A percentile compares a stretch with the other conserved stretches of the same genome.
These are phyloP conservation scores for Balamuthia mandrillaris DNA, from an alignment of 208 protist species.

Conservation along the genomic window DNA sequence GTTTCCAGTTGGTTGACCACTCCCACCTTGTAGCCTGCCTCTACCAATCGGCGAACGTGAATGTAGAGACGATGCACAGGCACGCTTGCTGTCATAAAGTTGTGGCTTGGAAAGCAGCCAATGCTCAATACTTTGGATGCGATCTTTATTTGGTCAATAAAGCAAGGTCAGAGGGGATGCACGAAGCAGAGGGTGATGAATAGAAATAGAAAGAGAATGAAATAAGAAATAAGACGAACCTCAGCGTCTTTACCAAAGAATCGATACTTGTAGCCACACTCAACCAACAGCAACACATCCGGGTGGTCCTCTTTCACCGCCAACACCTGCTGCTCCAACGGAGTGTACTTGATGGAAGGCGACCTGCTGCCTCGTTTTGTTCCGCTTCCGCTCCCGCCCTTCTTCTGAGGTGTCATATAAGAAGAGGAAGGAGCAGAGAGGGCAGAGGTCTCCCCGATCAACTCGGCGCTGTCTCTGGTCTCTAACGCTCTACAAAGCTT, in stretches of 20 bases:
- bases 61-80: constrained; percentile 60
- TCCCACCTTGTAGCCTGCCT: constrained; percentile 67
- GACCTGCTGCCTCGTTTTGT: background rate
- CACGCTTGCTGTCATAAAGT: constrained; percentile 70
- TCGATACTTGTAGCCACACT: constrained; percentile 69
- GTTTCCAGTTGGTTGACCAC: constrained; percentile 64
- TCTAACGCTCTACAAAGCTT: background rate
- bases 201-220: background rate
- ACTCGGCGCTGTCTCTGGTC: background rate
- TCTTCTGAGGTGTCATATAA: background rate
- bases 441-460: background rate
- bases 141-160: constrained; percentile 7
- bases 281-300: constrained; percentile 68
- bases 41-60: constrained; percentile 59
- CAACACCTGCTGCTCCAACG: constrained; percentile 65
- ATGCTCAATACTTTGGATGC: constrained; percentile 66
- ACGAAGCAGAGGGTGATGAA: too few species aligned
- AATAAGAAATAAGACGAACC: background rate
- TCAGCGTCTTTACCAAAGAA: constrained; percentile 74
- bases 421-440: background rate
- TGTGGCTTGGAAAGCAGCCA: constrained; percentile 44
- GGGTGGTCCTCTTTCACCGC: constrained; percentile 63
- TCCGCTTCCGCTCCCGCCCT: background rate
- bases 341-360: constrained; percentile 40
- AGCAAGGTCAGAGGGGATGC: too few species aligned